These are phyloP conservation scores for Sinapis alba DNA, from an alignment of 441 rosid genomes.

Conservation along the genomic window DNA sequence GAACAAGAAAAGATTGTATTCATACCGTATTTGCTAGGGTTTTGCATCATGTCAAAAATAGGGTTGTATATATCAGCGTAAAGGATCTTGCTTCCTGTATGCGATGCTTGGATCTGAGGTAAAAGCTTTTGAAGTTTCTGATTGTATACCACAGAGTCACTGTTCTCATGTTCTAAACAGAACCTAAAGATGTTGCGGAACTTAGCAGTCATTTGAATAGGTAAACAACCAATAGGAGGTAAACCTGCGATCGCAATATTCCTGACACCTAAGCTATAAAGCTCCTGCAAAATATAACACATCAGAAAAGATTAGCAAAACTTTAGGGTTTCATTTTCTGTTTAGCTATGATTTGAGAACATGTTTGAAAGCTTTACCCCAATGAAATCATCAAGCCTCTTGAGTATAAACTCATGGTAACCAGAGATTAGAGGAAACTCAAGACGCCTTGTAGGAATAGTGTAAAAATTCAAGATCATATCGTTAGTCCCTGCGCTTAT, in stretches of 20 bases:
- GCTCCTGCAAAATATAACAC: constrained; percentile 29
- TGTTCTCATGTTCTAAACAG: constrained; percentile 52
- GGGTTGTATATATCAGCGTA: constrained; percentile 48
- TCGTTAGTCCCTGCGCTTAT: constrained; percentile 65
- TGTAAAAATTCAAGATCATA: constrained; percentile 46
- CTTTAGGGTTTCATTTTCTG: not conserved
- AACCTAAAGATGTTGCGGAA: constrained; percentile 14
- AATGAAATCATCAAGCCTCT: constrained; percentile 35
- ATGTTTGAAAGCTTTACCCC: constrained; percentile 40
- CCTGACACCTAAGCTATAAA: constrained; percentile 50
- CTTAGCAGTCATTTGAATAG: constrained; percentile 49
- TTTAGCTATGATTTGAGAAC: not conserved
- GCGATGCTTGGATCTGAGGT: constrained; percentile 37
- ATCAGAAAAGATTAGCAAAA: not conserved
- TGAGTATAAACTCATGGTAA: constrained; percentile 55
- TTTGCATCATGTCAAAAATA: constrained; percentile 44
- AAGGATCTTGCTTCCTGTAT: constrained; percentile 42
- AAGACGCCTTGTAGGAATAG: constrained; percentile 45
- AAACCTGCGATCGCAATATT: constrained; percentile 48
- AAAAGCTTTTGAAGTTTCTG: constrained; percentile 50
- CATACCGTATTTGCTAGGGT: constrained; percentile 53
- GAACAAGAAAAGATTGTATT: not conserved
- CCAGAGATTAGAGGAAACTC: constrained; percentile 29
- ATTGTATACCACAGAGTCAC: constrained; percentile 53
- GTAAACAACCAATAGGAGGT: constrained; percentile 66